Evolutionary conservation across 2,329 filamentous ascomycete genomes (phyloP).

Genomic region (Ascochyta fabae): DNA sequence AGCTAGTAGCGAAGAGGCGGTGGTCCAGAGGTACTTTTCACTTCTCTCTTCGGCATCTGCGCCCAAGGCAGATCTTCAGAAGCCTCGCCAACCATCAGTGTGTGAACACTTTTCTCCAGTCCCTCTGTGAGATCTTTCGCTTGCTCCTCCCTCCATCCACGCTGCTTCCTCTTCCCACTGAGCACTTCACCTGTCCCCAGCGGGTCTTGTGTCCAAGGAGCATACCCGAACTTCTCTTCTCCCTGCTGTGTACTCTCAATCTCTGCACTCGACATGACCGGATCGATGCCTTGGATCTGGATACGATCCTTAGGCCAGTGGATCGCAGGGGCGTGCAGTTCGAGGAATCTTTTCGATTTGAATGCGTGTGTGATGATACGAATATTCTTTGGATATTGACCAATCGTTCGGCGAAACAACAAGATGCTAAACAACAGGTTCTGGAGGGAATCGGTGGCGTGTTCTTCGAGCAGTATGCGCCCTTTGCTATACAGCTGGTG

Average conservation of each 20-base stretch:
- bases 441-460: constrained; percentile 83
- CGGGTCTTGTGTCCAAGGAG: constrained; percentile 49
- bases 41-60: constrained; percentile 3
- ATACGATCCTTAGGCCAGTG: constrained; percentile 52
- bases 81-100: constrained; percentile 32
- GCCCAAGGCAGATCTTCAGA: constrained; percentile 38
- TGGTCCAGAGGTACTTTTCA: background rate
- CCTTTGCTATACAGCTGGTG: constrained; percentile 42
- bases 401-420: constrained; percentile 53
- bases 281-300: constrained; percentile 55
- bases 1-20: constrained; percentile 15
- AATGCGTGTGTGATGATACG: constrained; percentile 57
- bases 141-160: constrained; percentile 48
- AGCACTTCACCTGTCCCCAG: constrained; percentile 48
- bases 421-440: constrained; percentile 81
- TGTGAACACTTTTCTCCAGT: constrained; percentile 39
- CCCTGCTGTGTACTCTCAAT: constrained; percentile 45
- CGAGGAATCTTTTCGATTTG: constrained; percentile 53
- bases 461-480: constrained; percentile 67
- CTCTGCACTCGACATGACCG: constrained; percentile 49
- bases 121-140: constrained; percentile 27
- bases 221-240: constrained; percentile 48
- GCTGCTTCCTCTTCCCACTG: constrained; percentile 47
- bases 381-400: constrained; percentile 50
- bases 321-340: constrained; percentile 51